Percentiles rank a stretch among this genome's conserved stretches.
Evolutionary conservation across 2,329 filamentous ascomycete species (phyloP).

Genomic region (Teratosphaeria gauchensis): DNA sequence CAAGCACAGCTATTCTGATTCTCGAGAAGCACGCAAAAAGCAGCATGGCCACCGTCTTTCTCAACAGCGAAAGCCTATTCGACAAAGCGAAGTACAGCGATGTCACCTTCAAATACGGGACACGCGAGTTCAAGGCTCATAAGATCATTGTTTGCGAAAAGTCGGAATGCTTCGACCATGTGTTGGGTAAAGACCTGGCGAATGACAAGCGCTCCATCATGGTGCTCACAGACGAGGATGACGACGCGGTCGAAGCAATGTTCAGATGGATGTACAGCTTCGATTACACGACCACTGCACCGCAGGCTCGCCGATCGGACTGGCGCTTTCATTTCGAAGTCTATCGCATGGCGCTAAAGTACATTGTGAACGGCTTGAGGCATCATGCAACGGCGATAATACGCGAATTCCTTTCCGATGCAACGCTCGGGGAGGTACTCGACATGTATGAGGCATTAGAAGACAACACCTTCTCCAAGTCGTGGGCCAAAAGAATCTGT

Average conservation of each 20-base stretch:
- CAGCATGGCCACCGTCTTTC: neutral
- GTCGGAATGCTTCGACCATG: slow-evolving; percentile 3
- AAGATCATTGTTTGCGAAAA: slow-evolving; percentile 4
- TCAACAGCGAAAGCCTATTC: slow-evolving; percentile 1
- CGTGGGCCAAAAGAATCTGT: too few relatives aligned
- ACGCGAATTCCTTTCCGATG: too few relatives aligned
- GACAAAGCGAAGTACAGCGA: slow-evolving; percentile 4
- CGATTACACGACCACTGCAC: neutral
- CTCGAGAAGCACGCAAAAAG: too few relatives aligned
- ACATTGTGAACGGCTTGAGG: too few relatives aligned
- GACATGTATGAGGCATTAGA: too few relatives aligned
- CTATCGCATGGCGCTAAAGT: too few relatives aligned
- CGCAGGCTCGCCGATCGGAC: too few relatives aligned
- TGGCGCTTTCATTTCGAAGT: too few relatives aligned
- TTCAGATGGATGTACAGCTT: slow-evolving; percentile 6
- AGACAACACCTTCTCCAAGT: too few relatives aligned
- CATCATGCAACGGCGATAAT: too few relatives aligned
- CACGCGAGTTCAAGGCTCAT: slow-evolving; percentile 2
- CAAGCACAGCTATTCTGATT: too few relatives aligned
- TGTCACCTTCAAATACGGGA: slow-evolving; percentile 2
- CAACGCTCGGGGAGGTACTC: too few relatives aligned
- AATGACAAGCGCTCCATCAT: neutral
- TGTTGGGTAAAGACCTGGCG: neutral
- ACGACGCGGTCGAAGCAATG: slow-evolving; percentile 5
- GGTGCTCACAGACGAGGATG: slow-evolving; percentile 4